Conservation (phyloP, 495 filamentous ascomycete species). For the Aspergillus nidulans region DNA sequence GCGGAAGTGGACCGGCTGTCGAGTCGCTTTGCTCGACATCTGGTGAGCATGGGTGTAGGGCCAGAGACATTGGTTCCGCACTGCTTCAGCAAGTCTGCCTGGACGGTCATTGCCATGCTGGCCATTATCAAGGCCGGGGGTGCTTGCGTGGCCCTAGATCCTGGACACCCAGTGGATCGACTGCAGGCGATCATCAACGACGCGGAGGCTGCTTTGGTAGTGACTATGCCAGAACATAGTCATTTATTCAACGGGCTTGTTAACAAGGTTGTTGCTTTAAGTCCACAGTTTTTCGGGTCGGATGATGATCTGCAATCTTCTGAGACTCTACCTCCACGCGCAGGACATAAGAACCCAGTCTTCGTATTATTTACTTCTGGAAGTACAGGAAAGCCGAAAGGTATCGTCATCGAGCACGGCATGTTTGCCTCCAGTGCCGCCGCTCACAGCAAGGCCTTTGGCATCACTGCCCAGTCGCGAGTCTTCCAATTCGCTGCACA, state of each 20-base stretch:
- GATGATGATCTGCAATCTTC: too few species aligned
- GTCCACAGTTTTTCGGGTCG: too few species aligned
- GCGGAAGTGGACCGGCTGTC: too few species aligned
- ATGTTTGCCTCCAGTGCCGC: not conserved
- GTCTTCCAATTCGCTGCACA: not conserved
- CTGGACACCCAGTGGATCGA: not conserved
- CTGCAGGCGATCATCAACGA: not conserved
- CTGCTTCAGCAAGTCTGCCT: not conserved
- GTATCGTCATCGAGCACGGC: not conserved
- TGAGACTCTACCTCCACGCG: too few species aligned
- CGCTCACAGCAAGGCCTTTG: not conserved
- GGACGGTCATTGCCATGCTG: not conserved
- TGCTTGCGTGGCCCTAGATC: not conserved
- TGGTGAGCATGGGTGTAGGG: too few species aligned
- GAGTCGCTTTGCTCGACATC: too few species aligned
- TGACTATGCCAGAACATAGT: too few species aligned
- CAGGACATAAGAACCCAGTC: too few species aligned
- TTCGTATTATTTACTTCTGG: not conserved
- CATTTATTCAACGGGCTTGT: too few species aligned
- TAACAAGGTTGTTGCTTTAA: too few species aligned
- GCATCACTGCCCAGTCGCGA: not conserved
- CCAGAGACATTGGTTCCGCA: not conserved
- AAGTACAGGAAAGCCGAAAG: not conserved
- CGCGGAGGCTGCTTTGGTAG: too few species aligned
- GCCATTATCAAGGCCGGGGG: not conserved